A percentile compares a stretch with the other conserved stretches of the same genome.
Evolutionary conservation across 176 grass and related monocot species (phyloP).

Genomic region (Melocanna baccifera): DNA sequence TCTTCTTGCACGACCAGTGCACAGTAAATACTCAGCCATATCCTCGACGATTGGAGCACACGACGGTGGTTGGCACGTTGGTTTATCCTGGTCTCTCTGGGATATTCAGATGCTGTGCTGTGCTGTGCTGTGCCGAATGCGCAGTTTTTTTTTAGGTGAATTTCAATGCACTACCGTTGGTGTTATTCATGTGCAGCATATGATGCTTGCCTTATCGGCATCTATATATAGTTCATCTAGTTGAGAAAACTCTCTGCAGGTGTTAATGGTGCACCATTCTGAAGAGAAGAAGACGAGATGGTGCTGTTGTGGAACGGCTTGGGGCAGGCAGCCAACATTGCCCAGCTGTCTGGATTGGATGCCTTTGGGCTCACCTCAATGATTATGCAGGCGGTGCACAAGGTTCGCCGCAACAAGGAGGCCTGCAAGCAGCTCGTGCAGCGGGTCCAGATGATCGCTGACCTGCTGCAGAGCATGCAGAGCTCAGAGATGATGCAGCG

Average conservation of each 20-base stretch:
- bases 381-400: slow-evolving; percentile 28
- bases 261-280: background rate
- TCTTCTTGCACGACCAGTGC: background rate
- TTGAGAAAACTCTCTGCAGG: background rate
- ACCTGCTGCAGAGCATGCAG: slow-evolving; percentile 26
- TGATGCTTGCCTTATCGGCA: no score
- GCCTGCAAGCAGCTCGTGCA: slow-evolving; percentile 15
- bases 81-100: background rate
- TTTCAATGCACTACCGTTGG: background rate
- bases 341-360: slow-evolving; percentile 30
- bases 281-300: background rate
- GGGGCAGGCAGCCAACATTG: slow-evolving; percentile 27
- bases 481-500: slow-evolving; percentile 1
- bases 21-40: background rate
- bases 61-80: background rate
- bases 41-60: background rate
- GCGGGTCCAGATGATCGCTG: slow-evolving; percentile 29
- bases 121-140: background rate
- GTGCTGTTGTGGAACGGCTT: background rate
- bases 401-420: slow-evolving; percentile 10
- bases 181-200: background rate
- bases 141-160: background rate
- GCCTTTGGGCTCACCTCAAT: slow-evolving; percentile 24
- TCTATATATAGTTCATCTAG: background rate
- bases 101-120: background rate